Base-by-base conservation (phyloP, 345 rosid species). In the Syzygium jambos region DNA sequence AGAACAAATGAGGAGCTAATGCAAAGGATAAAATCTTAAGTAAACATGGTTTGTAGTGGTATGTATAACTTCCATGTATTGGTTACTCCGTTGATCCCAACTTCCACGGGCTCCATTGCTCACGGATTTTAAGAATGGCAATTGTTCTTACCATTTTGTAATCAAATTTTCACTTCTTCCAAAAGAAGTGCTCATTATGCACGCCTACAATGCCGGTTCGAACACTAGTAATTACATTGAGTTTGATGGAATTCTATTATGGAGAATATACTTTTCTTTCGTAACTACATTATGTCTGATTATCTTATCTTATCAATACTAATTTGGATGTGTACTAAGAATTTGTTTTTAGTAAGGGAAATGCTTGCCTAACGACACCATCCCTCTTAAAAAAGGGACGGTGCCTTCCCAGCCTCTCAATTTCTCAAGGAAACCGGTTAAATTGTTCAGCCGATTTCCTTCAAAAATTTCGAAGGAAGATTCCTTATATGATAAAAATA, bases 131-230 rank as follows among this genome's bases (percentile, higher is more conserved):
- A 5, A 59, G 8, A 59, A 59, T 2, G 7, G 2, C 34, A 61
- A n/a, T 61, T 4, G 4, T 11, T 61, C 4, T 27, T 2, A 61
- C 12, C 6, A 3, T 6, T 59, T 27, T 2, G 17, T 27, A 27
- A n/a, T 61, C 17, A 16, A 12, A 61, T 61, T 27, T 61, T 61
- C 30, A 12, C 34, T 3, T 61, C 16, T 61, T n/a, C 4, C 13
- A 61, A 10, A 61, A 2, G 5, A 7, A 55, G 9, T 0, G 27
- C 0, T 2, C 0, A 61, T 61, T 27, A 15, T 61, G 30, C 30
- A 61, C 0, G 0, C 4, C 2, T 27, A 16, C 68, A 13, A 6
- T 0, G 17, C 2, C 4, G 8, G 17, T 61, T 12, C n/a, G 0
- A 61, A 61, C 1, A 3, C 34, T 3, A 61, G 3, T 12, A n/a